phyloP scores from a whole-genome alignment of 2,329 filamentous ascomycete genomes.

The Fusarium metavorans region DNA sequence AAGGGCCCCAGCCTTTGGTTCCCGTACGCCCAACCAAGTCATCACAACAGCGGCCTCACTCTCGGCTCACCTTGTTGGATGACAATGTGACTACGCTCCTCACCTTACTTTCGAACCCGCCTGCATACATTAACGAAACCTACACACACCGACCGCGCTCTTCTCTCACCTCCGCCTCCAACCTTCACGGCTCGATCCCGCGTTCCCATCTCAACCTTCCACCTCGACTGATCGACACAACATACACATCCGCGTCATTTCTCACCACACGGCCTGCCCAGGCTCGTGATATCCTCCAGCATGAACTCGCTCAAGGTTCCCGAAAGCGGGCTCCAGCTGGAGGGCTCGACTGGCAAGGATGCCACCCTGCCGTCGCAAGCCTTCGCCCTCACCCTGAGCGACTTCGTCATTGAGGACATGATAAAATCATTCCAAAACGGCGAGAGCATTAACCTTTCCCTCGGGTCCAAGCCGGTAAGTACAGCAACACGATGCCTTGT shows the following conservation, averaged over 20 bases:
- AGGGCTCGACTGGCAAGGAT: conserved; percentile 59
- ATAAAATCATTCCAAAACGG: conserved; percentile 70
- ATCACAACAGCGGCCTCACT: conserved; percentile 45
- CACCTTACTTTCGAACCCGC: conserved; percentile 30
- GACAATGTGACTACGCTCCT: conserved; percentile 44
- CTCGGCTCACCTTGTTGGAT: conserved; percentile 41
- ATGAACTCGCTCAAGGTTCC: conserved; percentile 69
- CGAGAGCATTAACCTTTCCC: conserved; percentile 66
- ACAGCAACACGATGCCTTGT: not conserved
- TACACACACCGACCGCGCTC: conserved; percentile 6
- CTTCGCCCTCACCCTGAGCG: conserved; percentile 68
- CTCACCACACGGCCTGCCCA: conserved; percentile 42
- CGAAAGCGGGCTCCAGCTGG: conserved; percentile 68
- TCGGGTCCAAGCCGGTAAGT: conserved; percentile 72
- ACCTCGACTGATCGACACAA: conserved; percentile 41
- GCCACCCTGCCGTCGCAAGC: conserved; percentile 64
- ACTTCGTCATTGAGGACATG: conserved; percentile 71
- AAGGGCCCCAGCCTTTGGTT: conserved; percentile 31
- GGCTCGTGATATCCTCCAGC: conserved; percentile 46
- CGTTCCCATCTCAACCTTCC: conserved; percentile 23
- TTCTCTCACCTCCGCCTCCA: conserved; percentile 3
- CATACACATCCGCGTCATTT: conserved; percentile 44
- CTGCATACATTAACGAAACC: conserved; percentile 21
- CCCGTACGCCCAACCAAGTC: conserved; percentile 33
- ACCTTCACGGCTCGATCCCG: conserved; percentile 12